phyloP scores from a whole-genome alignment of 106 monocot species.

The Dendrobium catenatum region DNA sequence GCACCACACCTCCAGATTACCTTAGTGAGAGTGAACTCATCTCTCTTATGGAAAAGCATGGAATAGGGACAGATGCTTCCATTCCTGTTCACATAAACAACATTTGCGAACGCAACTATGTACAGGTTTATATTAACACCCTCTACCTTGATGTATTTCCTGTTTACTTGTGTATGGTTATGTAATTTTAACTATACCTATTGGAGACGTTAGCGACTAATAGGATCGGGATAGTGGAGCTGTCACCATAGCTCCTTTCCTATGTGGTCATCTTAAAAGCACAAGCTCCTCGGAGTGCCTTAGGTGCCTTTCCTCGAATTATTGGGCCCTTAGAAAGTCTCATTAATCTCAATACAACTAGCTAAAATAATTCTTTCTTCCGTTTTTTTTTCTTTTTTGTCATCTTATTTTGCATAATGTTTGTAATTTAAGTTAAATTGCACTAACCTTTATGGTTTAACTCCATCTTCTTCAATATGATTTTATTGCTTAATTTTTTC shows the following conservation, averaged over 20 bases:
- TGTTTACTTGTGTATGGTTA: neutral
- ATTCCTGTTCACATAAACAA: slow-evolving; percentile 96
- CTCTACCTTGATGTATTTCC: neutral
- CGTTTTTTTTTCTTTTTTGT: neutral
- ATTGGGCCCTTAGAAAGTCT: neutral
- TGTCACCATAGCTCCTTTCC: neutral
- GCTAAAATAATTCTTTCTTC: neutral
- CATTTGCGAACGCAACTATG: slow-evolving; percentile 94
- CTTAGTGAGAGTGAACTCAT: slow-evolving; percentile 97
- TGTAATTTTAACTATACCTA: neutral
- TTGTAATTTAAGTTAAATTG: neutral
- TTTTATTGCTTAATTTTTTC: neutral
- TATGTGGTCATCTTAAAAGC: neutral
- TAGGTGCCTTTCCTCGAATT: neutral
- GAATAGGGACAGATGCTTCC: slow-evolving; percentile 96
- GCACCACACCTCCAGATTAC: slow-evolving; percentile 87
- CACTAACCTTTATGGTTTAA: neutral
- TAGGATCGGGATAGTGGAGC: neutral
- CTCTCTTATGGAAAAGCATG: slow-evolving; percentile 96
- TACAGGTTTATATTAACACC: slow-evolving; percentile 49
- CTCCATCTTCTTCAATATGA: neutral
- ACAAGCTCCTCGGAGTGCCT: neutral
- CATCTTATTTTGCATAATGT: neutral
- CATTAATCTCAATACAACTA: neutral
- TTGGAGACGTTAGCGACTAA: neutral